Conservation (phyloP, 306 rosid species). For the cucumber (Cucumis sativus) region Cucumber_9930_V3 NC_026656.2:21208001-21208500, state of each 20-base stretch:
- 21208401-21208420: neutral
- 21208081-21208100: neutral
- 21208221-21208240: neutral
- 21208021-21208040: too few species aligned
- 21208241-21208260: neutral
- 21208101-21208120: neutral
- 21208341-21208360: neutral
- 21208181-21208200: neutral
- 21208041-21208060: neutral
- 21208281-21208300: neutral
- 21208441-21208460: neutral
- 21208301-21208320: constrained; percentile 48
- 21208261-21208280: neutral
- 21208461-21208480: constrained; percentile 66
- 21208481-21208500: constrained; percentile 62
- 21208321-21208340: constrained; percentile 27
- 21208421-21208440: neutral
- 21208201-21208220: neutral
- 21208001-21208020: too few species aligned
- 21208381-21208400: neutral
- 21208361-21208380: too few species aligned
- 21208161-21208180: too few species aligned
- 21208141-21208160: too few species aligned
- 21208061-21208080: neutral
- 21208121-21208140: neutral